These are phyloP conservation scores for Trichomonas vaginalis DNA, from an alignment of 208 protist species.

Conservation along the genomic window DNA sequence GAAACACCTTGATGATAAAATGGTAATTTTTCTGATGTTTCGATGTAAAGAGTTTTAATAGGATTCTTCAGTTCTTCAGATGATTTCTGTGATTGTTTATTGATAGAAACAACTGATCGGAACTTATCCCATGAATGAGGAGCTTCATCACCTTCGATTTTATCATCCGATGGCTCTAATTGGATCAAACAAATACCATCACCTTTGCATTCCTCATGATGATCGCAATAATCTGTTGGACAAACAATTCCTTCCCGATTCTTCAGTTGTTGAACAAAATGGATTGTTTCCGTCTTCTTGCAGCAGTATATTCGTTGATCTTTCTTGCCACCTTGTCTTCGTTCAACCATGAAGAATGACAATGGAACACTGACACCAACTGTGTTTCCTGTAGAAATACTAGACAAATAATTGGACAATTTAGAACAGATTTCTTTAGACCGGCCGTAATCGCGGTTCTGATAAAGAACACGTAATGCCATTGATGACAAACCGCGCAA, in stretches of 20 bases:
- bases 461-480: neutral
- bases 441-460: neutral
- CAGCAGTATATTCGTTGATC: neutral
- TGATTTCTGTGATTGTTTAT: neutral
- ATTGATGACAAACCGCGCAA: neutral
- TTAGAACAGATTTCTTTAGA: neutral
- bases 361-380: neutral
- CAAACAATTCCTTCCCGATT: neutral
- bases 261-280: neutral
- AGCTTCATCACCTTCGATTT: neutral
- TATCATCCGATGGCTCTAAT: neutral
- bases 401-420: neutral
- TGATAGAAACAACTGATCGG: neutral
- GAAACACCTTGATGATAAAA: neutral
- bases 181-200: neutral
- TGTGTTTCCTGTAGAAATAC: neutral
- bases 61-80: neutral
- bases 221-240: neutral
- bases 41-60: neutral
- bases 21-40: neutral
- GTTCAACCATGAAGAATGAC: neutral
- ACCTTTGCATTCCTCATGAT: neutral
- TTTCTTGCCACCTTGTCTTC: neutral
- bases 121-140: neutral
- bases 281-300: neutral